Percentiles rank a stretch among this genome's conserved stretches.
Conservation (phyloP, 208 protist genomes). For the Angomonas deanei region DNA sequence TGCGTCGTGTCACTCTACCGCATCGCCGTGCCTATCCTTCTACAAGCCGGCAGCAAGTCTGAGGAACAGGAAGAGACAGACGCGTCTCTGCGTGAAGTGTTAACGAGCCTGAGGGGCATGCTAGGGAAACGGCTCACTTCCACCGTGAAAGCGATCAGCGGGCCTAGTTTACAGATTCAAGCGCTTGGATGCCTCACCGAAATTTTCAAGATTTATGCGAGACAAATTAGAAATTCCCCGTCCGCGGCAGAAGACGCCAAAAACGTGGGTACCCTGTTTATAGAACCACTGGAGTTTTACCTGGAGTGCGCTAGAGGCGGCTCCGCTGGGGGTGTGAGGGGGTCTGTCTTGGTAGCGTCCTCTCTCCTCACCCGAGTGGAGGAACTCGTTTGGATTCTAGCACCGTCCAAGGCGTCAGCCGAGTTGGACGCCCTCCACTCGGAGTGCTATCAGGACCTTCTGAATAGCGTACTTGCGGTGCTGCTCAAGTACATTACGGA, state of each 20-base stretch:
- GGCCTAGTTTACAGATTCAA: background rate
- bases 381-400: conserved; percentile 24
- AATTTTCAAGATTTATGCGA: background rate
- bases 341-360: conserved; percentile 7
- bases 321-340: background rate
- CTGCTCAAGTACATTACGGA: conserved; percentile 47
- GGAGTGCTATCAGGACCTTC: conserved; percentile 5
- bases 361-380: conserved; percentile 21
- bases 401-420: background rate
- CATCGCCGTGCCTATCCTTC: conserved; percentile 18
- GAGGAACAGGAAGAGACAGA: conserved; percentile 16
- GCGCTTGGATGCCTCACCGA: background rate
- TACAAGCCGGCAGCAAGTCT: background rate
- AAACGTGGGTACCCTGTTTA: conserved; percentile 22
- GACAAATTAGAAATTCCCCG: too few relatives aligned
- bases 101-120: conserved; percentile 35
- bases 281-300: conserved; percentile 25
- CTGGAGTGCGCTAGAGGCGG: conserved; percentile 1
- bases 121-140: conserved; percentile 39
- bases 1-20: conserved; percentile 25
- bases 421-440: conserved; percentile 6
- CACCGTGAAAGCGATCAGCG: background rate
- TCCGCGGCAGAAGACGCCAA: conserved; percentile 9
- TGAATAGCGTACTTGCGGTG: conserved; percentile 25
- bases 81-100: conserved; percentile 32